Base-by-base conservation (phyloP, 352 stramenopile genomes). In the Phytophthora uliginosa region DNA sequence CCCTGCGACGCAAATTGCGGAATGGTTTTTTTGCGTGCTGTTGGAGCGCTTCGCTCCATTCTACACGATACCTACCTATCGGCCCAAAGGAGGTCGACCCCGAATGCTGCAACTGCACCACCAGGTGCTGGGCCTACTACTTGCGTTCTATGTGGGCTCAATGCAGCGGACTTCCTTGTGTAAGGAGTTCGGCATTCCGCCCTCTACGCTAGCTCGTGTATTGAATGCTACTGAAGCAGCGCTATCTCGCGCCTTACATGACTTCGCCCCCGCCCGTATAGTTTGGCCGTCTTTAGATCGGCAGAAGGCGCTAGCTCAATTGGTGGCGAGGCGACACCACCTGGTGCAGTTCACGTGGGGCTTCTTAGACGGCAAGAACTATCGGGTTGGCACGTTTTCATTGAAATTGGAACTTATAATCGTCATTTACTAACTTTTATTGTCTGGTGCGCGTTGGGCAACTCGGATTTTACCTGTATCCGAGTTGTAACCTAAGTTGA, bases 301-400 rank as follows among this genome's bases (percentile, higher is more conserved):
- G 4, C 60, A 67, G 58, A 28, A 33, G 2, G 47, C 53, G 10
- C 15, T 65, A 7, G 58, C 59, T 5, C 28, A 31, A 1, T 31
- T 48, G 24, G 53, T 69, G 9, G 48, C 45, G 5, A 9, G 6
- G 12, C 42, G 45, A 8, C 36, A 74, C 31, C 42, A 52, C 7
- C 36, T 73, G 5, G 3, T 73, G 10, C 53, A 53, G 20, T 62
- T 56, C n/a, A 57, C 63, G 6, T 74, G 59, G 59, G 59, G 67
- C 0, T 69, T 66, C 34, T 15, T 65, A 0, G 34, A 40, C 34
- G 34, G 34, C 8, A 42, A 42, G 34, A 42, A 15, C 7, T 42
- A 42, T 15, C 1, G 13, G 13, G 34, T 42, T 15, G 7, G 5
- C 26, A 7, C 26, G 26, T 31, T 31, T 42, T 42, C 4, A 4